Base-by-base conservation (phyloP, 1,284 basidiomycete species). In the Ceratobasidium theobromae region DNA sequence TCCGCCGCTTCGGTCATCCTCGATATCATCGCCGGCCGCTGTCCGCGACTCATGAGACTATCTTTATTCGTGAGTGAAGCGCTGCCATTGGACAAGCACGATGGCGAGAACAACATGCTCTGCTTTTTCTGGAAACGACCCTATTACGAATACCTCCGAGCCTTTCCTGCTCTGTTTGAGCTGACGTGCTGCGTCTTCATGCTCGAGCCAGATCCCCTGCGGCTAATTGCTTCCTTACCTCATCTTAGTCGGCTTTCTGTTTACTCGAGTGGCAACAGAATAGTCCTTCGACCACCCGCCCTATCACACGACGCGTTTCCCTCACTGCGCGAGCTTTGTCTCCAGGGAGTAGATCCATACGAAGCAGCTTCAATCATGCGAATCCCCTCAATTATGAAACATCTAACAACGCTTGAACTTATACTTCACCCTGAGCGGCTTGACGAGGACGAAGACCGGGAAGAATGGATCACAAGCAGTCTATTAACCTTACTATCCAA, bases 61-160 rank as follows among this genome's bases (percentile, higher is more conserved):
- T 60, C 57, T 8, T 14, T 60, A 2, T 60, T 60, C 33, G 41
- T 45, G 9, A 60, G 57, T n/a, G 28, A 32, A 27, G 27, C 3
- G 8, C 14, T 16, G 38, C 2, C 4, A 41, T 30, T 40, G 53
- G n/a, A 54, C 18, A 21, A 54, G 5, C 27, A 60, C 8, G n/a
- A 60, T 14, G 57, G 45, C 21, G 57, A 60, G 21, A 49, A 60
- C 45, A 48, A 48, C 11, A 18, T 60, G 32, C 57, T 60, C 14
- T 18, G 57, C 14, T 49, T 35, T 38, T 18, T 60, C 28, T 45
- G 57, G 28, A 60, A 32, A 45, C n/a, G 33, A 11, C 57, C 57
- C 6, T 60, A 49, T 21, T 38, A 49, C 21, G 46, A 60, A 16
- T 60, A 45, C n/a, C 46, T 60, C 43, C 57, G 23, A 2, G 32